These are phyloP conservation scores for Micractinium sp. DNA, from an alignment of 139 green algal genomes.

Conservation along the genomic window DNA sequence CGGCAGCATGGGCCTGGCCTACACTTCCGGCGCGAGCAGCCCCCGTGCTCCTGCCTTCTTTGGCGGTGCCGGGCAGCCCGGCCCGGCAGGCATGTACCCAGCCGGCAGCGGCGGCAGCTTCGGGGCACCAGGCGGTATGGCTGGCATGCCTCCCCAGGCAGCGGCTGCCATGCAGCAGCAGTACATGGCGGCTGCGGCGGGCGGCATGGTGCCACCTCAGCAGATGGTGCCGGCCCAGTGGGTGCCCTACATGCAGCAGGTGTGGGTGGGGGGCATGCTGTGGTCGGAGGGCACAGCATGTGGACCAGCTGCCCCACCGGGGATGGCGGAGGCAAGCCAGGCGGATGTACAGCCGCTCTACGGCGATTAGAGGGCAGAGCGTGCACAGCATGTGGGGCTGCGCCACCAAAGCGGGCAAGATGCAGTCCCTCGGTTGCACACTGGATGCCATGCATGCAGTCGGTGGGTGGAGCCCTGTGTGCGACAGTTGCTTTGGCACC, in stretches of 20 bases:
- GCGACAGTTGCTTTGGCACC: too few species aligned
- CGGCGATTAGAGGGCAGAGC: too few species aligned
- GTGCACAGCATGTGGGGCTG: too few species aligned
- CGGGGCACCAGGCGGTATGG: not conserved
- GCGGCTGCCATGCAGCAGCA: not conserved
- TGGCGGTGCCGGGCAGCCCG: too few species aligned
- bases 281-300: not conserved
- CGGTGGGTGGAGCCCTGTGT: too few species aligned
- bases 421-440: too few species aligned
- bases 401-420: too few species aligned
- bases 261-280: not conserved
- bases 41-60: not conserved
- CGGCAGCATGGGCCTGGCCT: not conserved
- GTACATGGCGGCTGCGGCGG: not conserved
- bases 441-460: too few species aligned
- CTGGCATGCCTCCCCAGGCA: not conserved
- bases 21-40: not conserved
- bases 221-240: constrained; percentile 16
- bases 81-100: not conserved
- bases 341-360: too few species aligned
- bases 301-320: too few species aligned
- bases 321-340: too few species aligned
- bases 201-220: not conserved
- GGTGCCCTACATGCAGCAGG: constrained; percentile 28
- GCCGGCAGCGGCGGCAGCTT: not conserved